phyloP scores from a whole-genome alignment of 2,329 filamentous ascomycete species.

The Achaetomium macrosporum region DNA sequence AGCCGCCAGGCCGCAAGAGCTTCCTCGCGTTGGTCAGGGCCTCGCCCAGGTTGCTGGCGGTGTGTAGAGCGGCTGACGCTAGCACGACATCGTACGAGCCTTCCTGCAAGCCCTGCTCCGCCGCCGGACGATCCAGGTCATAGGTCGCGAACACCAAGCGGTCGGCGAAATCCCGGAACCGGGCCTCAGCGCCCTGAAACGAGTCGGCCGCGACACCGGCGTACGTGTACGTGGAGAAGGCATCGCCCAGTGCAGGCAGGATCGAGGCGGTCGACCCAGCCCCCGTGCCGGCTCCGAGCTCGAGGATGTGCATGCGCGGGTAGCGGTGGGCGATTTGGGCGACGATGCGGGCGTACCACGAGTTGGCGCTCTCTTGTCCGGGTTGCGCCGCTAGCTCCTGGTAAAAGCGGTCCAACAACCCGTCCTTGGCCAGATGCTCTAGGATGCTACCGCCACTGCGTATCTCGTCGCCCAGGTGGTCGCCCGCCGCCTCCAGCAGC shows the following conservation, averaged over 20 bases:
- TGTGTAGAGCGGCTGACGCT: constrained; percentile 34
- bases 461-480: too few species aligned
- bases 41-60: constrained; percentile 26
- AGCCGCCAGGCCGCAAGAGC: constrained; percentile 35
- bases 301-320: constrained; percentile 27
- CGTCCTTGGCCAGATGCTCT: too few species aligned
- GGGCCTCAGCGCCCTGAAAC: constrained; percentile 27
- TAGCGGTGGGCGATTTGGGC: too few species aligned
- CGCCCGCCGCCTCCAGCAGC: too few species aligned
- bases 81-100: constrained; percentile 33
- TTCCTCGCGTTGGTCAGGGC: constrained; percentile 29
- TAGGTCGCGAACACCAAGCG: constrained; percentile 27
- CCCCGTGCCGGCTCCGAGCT: constrained; percentile 24
- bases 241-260: constrained; percentile 6
- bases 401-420: not conserved
- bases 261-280: constrained; percentile 30
- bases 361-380: too few species aligned
- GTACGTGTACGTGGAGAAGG: constrained; percentile 18
- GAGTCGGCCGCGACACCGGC: constrained; percentile 24
- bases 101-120: constrained; percentile 29
- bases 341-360: too few species aligned
- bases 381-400: not conserved
- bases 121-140: constrained; percentile 29
- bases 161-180: constrained; percentile 19
- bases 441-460: too few species aligned